These are phyloP conservation scores for Emergomyces orientalis DNA, from an alignment of 2,329 filamentous ascomycete species.

Conservation along the genomic window DNA sequence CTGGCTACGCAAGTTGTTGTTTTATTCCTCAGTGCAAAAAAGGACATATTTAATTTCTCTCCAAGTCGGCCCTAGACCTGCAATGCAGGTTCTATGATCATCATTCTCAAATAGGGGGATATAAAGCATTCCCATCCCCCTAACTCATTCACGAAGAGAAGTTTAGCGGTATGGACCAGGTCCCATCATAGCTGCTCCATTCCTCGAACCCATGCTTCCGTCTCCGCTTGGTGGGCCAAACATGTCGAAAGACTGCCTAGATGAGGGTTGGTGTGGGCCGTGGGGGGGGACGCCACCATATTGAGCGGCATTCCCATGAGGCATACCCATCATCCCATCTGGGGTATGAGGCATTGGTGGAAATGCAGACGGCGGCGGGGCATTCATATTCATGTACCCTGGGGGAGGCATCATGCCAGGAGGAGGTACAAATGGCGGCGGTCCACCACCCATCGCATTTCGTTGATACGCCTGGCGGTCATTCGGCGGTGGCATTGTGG, in stretches of 20 bases:
- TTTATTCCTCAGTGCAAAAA: not conserved
- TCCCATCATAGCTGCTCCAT: conserved; percentile 17
- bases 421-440: conserved; percentile 28
- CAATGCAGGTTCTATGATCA: not conserved
- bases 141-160: not conserved
- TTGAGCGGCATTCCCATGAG: conserved; percentile 27
- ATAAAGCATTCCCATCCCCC: not conserved
- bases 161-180: conserved; percentile 17
- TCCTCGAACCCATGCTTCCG: conserved; percentile 10
- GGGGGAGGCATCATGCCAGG: conserved; percentile 40
- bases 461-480: conserved; percentile 33
- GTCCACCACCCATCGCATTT: conserved; percentile 20
- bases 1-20: not conserved
- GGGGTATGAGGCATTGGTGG: conserved; percentile 33
- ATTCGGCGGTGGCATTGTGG: conserved; percentile 26
- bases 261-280: conserved; percentile 29
- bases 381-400: conserved; percentile 35
- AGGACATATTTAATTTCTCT: not conserved
- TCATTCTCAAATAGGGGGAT: not conserved
- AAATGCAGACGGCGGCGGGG: conserved; percentile 27
- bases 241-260: conserved; percentile 37
- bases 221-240: conserved; percentile 30
- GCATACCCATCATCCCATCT: conserved; percentile 31
- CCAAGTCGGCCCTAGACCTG: not conserved
- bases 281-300: conserved; percentile 31